Evolutionary conservation across 2,329 filamentous ascomycete genomes (phyloP).

Genomic region (Ophiostoma perfectum): DNA sequence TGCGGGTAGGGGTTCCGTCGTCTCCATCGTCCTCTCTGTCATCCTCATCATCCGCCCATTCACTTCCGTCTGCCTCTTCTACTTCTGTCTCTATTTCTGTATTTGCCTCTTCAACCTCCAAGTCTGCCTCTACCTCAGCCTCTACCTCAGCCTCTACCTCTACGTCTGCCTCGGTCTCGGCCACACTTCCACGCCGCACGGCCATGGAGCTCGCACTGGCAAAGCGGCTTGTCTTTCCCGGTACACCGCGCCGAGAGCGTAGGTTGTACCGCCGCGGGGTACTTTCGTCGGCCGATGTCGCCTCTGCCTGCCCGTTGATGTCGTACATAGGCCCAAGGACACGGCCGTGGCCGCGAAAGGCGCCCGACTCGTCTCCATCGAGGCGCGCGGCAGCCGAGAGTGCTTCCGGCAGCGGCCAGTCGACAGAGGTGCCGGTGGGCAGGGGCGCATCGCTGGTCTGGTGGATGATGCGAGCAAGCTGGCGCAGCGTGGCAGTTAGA

Average conservation of each 20-base stretch:
- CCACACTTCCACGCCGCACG: not conserved
- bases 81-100: not conserved
- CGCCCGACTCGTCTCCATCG: not conserved
- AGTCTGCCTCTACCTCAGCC: not conserved
- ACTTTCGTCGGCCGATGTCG: not conserved
- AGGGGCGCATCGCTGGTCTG: not conserved
- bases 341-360: not conserved
- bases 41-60: not conserved
- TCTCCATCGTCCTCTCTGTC: not conserved
- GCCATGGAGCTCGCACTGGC: not conserved
- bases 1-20: not conserved
- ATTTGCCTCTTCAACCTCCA: not conserved
- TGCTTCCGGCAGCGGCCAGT: slow-evolving; percentile 2
- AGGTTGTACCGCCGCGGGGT: not conserved
- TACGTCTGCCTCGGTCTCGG: not conserved
- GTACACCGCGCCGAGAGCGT: not conserved
- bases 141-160: not conserved
- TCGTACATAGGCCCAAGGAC: slow-evolving; percentile 13
- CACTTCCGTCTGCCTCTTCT: not conserved
- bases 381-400: slow-evolving; percentile 3
- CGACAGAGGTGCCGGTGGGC: not conserved
- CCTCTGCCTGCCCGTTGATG: not conserved
- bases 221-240: not conserved
- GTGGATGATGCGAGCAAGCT: not conserved
- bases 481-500: not conserved